Percentiles rank a stretch among this genome's conserved stretches.
phyloP scores from a whole-genome alignment of 2,329 filamentous ascomycete genomes.

The Aureobasidium pullulans region DNA sequence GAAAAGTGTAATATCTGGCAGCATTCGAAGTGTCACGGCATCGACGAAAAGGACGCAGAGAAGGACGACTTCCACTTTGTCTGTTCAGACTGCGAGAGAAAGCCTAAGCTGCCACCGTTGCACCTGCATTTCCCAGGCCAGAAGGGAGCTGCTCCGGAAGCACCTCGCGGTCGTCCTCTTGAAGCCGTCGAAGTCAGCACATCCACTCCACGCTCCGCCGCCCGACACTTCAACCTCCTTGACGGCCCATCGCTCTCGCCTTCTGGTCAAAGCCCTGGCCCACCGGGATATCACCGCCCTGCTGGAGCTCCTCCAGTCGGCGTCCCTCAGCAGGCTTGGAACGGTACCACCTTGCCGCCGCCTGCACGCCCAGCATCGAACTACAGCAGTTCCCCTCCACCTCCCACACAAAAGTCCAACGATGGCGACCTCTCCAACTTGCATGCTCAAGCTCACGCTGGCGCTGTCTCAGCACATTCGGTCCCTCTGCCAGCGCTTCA shows the following conservation, averaged over 20 bases:
- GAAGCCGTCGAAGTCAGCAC: slow-evolving; percentile 18
- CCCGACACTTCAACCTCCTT: slow-evolving; percentile 15
- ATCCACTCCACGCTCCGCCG: slow-evolving; percentile 13
- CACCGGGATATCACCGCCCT: slow-evolving; percentile 29
- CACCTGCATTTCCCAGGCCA: slow-evolving; percentile 38
- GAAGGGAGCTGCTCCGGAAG: not conserved
- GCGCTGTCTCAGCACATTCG: slow-evolving; percentile 21
- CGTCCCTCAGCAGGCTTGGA: slow-evolving; percentile 24
- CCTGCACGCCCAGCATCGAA: slow-evolving; percentile 18
- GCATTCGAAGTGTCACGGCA: slow-evolving; percentile 84
- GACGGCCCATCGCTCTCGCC: slow-evolving; percentile 36
- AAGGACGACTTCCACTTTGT: slow-evolving; percentile 80
- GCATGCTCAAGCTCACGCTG: slow-evolving; percentile 27
- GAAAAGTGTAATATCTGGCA: slow-evolving; percentile 95
- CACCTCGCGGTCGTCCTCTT: slow-evolving; percentile 21
- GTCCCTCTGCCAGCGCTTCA: slow-evolving; percentile 16
- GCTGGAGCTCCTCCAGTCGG: slow-evolving; percentile 14
- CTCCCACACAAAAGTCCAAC: slow-evolving; percentile 15
- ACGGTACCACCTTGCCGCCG: slow-evolving; percentile 21
- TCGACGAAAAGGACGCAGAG: slow-evolving; percentile 72
- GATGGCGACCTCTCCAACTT: slow-evolving; percentile 20
- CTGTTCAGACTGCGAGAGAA: slow-evolving; percentile 68
- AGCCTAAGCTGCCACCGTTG: slow-evolving; percentile 55
- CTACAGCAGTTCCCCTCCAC: slow-evolving; percentile 19
- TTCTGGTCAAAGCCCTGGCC: slow-evolving; percentile 36